A percentile compares a stretch with the other conserved stretches of the same genome.
phyloP scores from a whole-genome alignment of 352 stramenopile genomes.

The Aphanomyces cochlioides region DNA sequence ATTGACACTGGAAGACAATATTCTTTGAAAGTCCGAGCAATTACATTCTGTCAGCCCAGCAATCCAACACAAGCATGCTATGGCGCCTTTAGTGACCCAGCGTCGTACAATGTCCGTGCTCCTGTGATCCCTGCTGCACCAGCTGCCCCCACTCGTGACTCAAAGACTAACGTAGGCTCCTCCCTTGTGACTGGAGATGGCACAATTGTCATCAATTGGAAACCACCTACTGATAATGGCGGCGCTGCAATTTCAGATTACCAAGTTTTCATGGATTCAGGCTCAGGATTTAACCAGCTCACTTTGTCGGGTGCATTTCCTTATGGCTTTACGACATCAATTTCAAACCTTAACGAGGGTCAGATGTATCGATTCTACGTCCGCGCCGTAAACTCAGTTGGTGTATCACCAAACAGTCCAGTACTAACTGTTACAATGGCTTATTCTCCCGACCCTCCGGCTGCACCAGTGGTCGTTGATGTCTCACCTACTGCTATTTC shows the following conservation, averaged over 20 bases:
- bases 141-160: conserved; percentile 65
- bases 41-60: conserved; percentile 91
- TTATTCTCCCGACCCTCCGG: conserved; percentile 55
- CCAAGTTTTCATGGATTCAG: conserved; percentile 87
- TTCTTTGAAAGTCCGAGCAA: conserved; percentile 89
- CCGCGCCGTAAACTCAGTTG: conserved; percentile 77
- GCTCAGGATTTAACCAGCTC: conserved; percentile 47
- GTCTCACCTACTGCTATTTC: conserved; percentile 60
- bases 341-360: conserved; percentile 61
- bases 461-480: conserved; percentile 52
- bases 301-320: conserved; percentile 48
- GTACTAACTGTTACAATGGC: conserved; percentile 88
- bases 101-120: conserved; percentile 87
- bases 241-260: conserved; percentile 89
- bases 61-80: conserved; percentile 76
- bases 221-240: conserved; percentile 88
- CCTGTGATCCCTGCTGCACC: conserved; percentile 82
- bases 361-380: conserved; percentile 93
- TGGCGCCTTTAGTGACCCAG: conserved; percentile 83
- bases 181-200: conserved; percentile 37
- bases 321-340: conserved; percentile 47
- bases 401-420: conserved; percentile 71
- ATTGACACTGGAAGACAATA: conserved; percentile 91
- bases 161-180: conserved; percentile 43
- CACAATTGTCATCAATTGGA: conserved; percentile 75